phyloP scores from a whole-genome alignment of 1,139 yeast species.

The Lodderomyces jiufengensis region DNA sequence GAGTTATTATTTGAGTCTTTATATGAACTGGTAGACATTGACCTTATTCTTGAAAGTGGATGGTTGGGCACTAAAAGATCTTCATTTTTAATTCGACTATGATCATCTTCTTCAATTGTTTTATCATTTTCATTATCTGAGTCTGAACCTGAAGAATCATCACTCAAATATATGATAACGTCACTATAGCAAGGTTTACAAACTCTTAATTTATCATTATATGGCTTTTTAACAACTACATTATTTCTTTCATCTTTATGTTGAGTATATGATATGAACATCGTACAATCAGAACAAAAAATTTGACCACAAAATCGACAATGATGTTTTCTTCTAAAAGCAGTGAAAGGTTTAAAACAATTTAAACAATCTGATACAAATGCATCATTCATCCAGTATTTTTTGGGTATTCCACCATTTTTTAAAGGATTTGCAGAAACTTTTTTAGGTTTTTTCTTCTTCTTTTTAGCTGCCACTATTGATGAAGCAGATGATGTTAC shows the following conservation, averaged over 20 bases:
- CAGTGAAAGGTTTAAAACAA: constrained; percentile 69
- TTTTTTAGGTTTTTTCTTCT: constrained; percentile 31
- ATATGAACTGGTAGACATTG: constrained; percentile 26
- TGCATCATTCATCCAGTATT: constrained; percentile 92
- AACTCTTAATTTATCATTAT: constrained; percentile 70
- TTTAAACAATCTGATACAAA: constrained; percentile 78
- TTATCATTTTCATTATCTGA: constrained; percentile 19
- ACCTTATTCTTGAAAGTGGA: constrained; percentile 30
- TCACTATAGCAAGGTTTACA: constrained; percentile 77
- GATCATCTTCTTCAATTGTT: constrained; percentile 15
- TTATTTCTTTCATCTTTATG: constrained; percentile 45
- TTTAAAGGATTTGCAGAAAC: constrained; percentile 46
- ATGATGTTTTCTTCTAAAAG: constrained; percentile 88
- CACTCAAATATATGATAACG: constrained; percentile 63
- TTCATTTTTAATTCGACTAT: constrained; percentile 16
- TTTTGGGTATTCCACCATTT: constrained; percentile 53
- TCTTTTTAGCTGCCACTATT: constrained; percentile 20
- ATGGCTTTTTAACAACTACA: constrained; percentile 30
- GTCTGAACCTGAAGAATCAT: constrained; percentile 44
- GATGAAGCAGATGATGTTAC: constrained; percentile 32
- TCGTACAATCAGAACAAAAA: constrained; percentile 84
- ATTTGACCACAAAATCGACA: constrained; percentile 96
- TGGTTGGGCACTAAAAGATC: constrained; percentile 24
- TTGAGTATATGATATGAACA: constrained; percentile 69
- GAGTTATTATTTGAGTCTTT: constrained; percentile 12